phyloP scores from a whole-genome alignment of 2,329 filamentous ascomycete genomes.

The Pyricularia sp. region DNA sequence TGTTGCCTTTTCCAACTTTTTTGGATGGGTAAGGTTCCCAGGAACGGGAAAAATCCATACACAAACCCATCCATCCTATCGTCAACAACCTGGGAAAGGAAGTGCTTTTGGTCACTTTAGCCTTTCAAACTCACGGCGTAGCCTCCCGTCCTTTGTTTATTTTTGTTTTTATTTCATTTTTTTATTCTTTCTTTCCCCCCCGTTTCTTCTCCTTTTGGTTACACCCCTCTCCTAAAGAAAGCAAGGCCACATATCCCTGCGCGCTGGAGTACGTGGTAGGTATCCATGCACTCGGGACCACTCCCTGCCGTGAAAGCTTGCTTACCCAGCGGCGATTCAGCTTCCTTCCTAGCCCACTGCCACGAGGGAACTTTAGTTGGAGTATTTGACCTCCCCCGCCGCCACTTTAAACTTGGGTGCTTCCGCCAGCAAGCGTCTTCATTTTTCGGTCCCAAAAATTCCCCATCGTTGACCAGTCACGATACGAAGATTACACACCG shows the following conservation, averaged over 20 bases:
- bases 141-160: conserved; percentile 3
- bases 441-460: not conserved
- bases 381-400: not conserved
- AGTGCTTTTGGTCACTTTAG: not conserved
- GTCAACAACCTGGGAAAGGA: not conserved
- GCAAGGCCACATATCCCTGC: not conserved
- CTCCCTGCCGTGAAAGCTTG: not conserved
- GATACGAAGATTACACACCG: not conserved
- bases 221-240: not conserved
- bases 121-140: not conserved
- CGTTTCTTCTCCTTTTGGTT: conserved; percentile 7
- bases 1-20: too few relatives aligned
- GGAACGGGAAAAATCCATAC: not conserved
- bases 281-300: not conserved
- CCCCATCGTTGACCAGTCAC: not conserved
- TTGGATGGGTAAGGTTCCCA: too few relatives aligned
- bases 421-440: not conserved
- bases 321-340: not conserved
- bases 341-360: not conserved
- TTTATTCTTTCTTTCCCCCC: conserved; percentile 7
- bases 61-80: not conserved
- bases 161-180: conserved; percentile 5
- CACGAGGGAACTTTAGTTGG: not conserved
- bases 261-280: not conserved
- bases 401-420: not conserved